These are phyloP conservation scores for Poa pratensis DNA, from an alignment of 176 grass and related monocot genomes.

Conservation along the genomic window DNA sequence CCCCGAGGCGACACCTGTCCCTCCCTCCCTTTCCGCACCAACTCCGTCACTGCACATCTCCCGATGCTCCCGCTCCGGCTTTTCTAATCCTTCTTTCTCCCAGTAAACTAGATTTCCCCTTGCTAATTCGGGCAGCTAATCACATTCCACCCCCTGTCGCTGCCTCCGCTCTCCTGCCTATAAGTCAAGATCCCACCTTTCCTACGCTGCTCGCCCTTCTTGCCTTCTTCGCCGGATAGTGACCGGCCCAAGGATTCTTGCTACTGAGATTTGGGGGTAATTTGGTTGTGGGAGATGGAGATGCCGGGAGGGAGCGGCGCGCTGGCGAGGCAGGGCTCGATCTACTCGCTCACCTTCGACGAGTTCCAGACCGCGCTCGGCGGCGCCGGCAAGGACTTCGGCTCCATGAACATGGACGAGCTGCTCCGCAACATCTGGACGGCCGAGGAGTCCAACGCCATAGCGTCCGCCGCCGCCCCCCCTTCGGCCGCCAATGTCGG, in stretches of 20 bases:
- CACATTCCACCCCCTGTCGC: constrained; percentile 27
- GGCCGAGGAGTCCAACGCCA: constrained; percentile 80
- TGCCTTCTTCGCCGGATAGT: neutral
- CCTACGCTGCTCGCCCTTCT: neutral
- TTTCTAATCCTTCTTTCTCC: neutral
- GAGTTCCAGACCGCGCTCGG: constrained; percentile 86
- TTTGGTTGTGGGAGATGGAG: constrained; percentile 55
- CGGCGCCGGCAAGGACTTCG: constrained; percentile 73
- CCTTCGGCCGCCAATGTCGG: neutral
- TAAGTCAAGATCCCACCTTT: neutral
- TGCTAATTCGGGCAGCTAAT: constrained; percentile 61
- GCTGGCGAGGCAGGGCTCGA: constrained; percentile 73
- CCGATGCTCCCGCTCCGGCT: neutral
- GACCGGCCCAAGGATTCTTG: neutral
- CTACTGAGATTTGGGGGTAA: neutral
- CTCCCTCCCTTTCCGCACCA: constrained; percentile 41
- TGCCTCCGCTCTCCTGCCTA: neutral
- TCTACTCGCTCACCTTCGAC: constrained; percentile 88
- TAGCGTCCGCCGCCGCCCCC: constrained; percentile 17
- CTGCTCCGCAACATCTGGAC: constrained; percentile 88
- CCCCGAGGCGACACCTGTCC: constrained; percentile 69
- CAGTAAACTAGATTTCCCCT: constrained; percentile 38
- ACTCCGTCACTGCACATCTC: neutral
- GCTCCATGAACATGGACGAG: constrained; percentile 98
- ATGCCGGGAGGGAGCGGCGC: constrained; percentile 53